A percentile compares a stretch with the other conserved stretches of the same genome.
Conservation (phyloP, 176 grass and related monocot species). For the Metroxylon sagu region DNA sequence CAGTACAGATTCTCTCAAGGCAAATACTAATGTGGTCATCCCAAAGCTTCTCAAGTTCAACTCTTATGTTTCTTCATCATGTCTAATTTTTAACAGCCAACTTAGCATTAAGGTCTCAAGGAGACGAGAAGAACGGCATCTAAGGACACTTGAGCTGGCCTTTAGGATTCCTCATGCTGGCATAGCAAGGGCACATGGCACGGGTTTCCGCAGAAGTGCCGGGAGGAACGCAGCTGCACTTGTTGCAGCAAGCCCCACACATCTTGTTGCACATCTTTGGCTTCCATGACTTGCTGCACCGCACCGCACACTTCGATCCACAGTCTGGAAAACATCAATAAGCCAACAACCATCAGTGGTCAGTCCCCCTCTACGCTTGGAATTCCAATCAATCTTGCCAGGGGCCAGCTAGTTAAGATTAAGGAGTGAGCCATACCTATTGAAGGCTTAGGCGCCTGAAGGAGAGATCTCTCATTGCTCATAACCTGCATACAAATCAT, state of each 20-base stretch:
- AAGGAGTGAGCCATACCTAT: too few relatives aligned
- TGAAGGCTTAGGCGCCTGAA: slow-evolving; percentile 10
- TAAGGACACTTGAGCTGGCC: slow-evolving; percentile 24
- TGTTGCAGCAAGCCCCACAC: slow-evolving; percentile 64
- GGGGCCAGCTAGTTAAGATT: too few relatives aligned
- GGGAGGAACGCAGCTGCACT: slow-evolving; percentile 72
- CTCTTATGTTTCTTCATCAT: too few relatives aligned
- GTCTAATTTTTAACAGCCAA: too few relatives aligned
- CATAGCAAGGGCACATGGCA: slow-evolving; percentile 46
- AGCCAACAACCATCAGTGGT: too few relatives aligned
- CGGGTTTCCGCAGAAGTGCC: slow-evolving; percentile 53
- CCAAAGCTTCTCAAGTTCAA: too few relatives aligned
- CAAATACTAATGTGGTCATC: too few relatives aligned
- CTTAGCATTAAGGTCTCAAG: too few relatives aligned
- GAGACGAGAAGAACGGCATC: not conserved
- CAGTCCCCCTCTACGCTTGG: too few relatives aligned
- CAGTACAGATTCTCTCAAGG: too few relatives aligned
- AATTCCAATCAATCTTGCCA: too few relatives aligned
- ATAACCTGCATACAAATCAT: not conserved
- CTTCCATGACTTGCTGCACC: slow-evolving; percentile 67
- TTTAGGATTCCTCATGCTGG: slow-evolving; percentile 23
- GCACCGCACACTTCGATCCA: slow-evolving; percentile 23
- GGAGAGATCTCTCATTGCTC: slow-evolving; percentile 31
- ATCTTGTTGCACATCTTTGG: slow-evolving; percentile 73
- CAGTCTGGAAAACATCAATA: slow-evolving; percentile 36